phyloP scores from a whole-genome alignment of 1,284 basidiomycete genomes.

The Ustilago tritici region DNA sequence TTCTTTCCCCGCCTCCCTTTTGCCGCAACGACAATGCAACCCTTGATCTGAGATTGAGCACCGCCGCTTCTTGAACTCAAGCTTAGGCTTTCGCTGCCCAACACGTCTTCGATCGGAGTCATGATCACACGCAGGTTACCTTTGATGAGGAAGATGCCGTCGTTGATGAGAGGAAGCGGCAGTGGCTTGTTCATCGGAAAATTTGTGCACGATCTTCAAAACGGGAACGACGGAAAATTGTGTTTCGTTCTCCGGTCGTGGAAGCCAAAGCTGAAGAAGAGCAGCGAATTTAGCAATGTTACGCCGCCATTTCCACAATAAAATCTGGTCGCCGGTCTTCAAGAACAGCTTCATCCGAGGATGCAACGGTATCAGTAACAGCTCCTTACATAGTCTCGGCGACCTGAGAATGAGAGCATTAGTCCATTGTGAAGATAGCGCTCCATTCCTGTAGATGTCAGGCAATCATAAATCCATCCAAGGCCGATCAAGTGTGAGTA shows the following conservation, averaged over 20 bases:
- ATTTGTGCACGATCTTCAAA: slow-evolving; percentile 2
- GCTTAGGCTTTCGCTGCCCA: background rate
- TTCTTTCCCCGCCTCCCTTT: background rate
- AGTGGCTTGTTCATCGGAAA: background rate
- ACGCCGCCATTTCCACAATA: background rate
- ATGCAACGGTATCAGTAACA: background rate
- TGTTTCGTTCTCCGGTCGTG: background rate
- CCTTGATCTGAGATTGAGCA: background rate
- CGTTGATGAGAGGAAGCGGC: background rate
- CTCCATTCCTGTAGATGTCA: background rate
- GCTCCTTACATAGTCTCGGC: background rate
- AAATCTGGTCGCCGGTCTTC: too few species aligned
- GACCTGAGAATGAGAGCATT: background rate
- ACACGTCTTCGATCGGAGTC: background rate
- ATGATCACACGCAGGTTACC: too few species aligned
- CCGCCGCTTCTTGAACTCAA: background rate
- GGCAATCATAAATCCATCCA: background rate
- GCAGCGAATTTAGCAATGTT: background rate
- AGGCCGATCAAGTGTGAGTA: slow-evolving; percentile 29
- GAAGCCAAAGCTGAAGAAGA: background rate
- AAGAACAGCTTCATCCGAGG: too few species aligned
- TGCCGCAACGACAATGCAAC: slow-evolving; percentile 4
- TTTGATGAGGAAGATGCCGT: too few species aligned
- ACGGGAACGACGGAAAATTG: background rate
- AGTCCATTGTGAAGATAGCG: background rate